Conservation (phyloP, 371 early-diverging fungal species). For the Nematocida minor region DNA sequence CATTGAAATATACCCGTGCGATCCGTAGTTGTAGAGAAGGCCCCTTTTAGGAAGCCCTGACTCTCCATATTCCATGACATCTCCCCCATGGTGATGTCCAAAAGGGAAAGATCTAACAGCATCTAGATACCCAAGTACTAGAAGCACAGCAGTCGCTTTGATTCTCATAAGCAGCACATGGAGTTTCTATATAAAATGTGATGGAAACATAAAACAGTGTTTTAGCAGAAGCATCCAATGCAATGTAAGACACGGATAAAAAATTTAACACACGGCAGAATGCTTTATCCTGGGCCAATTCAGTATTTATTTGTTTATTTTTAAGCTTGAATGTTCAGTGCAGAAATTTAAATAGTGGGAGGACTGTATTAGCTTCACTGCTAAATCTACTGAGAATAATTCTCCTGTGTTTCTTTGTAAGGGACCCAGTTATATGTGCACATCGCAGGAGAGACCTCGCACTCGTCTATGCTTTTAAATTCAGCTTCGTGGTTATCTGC, state of each 20-base stretch:
- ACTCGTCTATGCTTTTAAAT: not conserved
- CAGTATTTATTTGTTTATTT: not conserved
- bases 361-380: no score
- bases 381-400: no score
- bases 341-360: no score
- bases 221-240: not conserved
- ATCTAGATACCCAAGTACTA: not conserved
- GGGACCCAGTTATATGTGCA: not conserved
- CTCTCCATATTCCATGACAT: not conserved
- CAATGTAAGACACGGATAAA: not conserved
- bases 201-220: not conserved
- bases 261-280: not conserved
- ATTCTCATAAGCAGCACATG: not conserved
- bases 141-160: not conserved
- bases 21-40: constrained; percentile 4
- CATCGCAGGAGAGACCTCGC: not conserved
- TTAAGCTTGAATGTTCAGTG: no score
- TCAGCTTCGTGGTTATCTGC: not conserved
- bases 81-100: no score
- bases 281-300: no score
- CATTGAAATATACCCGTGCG: not conserved
- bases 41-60: not conserved
- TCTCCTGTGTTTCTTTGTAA: no score
- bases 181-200: not conserved
- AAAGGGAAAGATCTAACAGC: not conserved